phyloP scores from a whole-genome alignment of 1,139 yeast genomes.

The Pichia sp. region DNA sequence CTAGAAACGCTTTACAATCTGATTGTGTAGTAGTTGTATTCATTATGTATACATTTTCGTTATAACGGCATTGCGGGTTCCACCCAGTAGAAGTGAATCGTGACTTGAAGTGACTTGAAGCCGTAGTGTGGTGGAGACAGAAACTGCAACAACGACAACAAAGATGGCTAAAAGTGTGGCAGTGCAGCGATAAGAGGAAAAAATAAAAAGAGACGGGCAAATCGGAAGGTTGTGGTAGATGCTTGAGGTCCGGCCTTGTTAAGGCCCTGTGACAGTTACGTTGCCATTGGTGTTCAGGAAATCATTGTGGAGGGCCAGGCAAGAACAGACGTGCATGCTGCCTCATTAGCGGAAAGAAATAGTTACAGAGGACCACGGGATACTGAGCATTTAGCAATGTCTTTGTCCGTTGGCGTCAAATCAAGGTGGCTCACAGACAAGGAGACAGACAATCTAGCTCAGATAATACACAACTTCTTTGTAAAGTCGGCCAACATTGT shows the following conservation, averaged over 20 bases:
- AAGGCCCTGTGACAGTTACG: too few species aligned
- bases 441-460: slow-evolving; percentile 28
- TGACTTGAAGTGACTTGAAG: too few species aligned
- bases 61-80: too few species aligned
- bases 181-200: background rate
- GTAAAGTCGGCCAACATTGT: slow-evolving; percentile 65
- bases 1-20: slow-evolving; percentile 13
- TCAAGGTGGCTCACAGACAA: slow-evolving; percentile 27
- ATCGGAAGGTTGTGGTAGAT: background rate
- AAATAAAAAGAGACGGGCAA: background rate
- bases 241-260: background rate
- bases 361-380: background rate
- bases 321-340: background rate
- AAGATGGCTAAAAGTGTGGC: background rate
- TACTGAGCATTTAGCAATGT: slow-evolving; percentile 3
- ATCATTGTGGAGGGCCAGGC: background rate
- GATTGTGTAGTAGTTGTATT: background rate
- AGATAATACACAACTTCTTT: slow-evolving; percentile 60
- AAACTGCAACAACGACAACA: background rate
- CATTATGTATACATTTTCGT: background rate
- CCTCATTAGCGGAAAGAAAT: background rate
- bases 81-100: too few species aligned
- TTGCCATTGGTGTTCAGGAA: too few species aligned
- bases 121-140: background rate
- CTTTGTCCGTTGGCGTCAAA: slow-evolving; percentile 9